These are phyloP conservation scores for Penicillium vulpinum DNA, from an alignment of 2,329 filamentous ascomycete species.

Conservation along the genomic window DNA sequence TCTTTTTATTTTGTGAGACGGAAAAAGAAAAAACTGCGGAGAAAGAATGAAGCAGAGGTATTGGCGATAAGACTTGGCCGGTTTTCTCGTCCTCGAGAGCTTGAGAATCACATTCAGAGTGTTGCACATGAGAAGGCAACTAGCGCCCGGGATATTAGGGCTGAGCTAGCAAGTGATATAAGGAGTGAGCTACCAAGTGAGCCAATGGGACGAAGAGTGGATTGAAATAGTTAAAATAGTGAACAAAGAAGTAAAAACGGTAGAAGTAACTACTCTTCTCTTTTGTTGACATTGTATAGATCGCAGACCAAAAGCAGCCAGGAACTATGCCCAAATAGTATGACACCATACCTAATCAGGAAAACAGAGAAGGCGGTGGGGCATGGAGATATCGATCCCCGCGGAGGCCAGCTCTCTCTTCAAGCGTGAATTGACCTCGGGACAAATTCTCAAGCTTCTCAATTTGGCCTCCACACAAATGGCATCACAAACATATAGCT, in stretches of 20 bases:
- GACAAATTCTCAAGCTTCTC: neutral
- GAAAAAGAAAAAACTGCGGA: neutral
- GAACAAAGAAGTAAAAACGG: neutral
- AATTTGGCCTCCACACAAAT: neutral
- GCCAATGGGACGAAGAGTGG: neutral
- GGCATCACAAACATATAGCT: constrained; percentile 27
- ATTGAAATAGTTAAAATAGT: neutral
- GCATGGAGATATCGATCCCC: constrained; percentile 8
- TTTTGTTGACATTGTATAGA: constrained; percentile 1
- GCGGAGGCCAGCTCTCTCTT: constrained; percentile 10
- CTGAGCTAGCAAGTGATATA: neutral
- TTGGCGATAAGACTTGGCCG: neutral
- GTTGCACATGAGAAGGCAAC: neutral
- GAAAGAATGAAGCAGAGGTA: neutral
- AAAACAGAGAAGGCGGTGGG: constrained; percentile 6
- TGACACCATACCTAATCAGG: neutral
- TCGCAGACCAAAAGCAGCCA: neutral
- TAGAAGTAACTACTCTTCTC: neutral
- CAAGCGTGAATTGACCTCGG: neutral
- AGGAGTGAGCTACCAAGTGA: neutral
- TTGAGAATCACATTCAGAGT: neutral
- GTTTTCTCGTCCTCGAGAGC: neutral
- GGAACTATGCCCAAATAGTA: neutral
- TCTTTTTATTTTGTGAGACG: neutral
- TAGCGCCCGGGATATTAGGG: neutral